Evolutionary conservation across 441 rosid species (phyloP), one percentile per base, ranked within the genome.

Genomic region (Arabidopsis hybrid): DNA sequence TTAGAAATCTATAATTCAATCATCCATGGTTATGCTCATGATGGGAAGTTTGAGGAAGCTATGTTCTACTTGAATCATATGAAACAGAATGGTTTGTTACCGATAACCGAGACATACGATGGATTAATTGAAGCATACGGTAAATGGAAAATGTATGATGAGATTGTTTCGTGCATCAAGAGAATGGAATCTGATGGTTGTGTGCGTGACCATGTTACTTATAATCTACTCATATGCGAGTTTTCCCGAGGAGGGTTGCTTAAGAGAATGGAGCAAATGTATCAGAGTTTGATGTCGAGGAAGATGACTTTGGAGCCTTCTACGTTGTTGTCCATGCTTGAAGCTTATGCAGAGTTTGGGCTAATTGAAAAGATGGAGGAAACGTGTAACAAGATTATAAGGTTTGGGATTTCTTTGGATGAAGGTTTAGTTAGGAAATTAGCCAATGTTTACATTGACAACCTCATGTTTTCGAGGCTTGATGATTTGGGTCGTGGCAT

Each of bases 61-160:
- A 57, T 83, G 32, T 59, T 75, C 16, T 85, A 78, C 65, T 80
- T 88, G 65, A 55, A 79, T 21, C 77, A 85, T 38, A 87, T 90
- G 86, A 87, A 79, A 79, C 82, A 77, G 55, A 76, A 58, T 32
- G 73, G 71, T 69, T 42, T 85, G 65, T 65, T 56, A 38, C 91
- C 85, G 0, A 74, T 80, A 38, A 83, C 82, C 1, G 69, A 78
- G 52, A 90, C 93, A 0, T 92, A 87, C 66, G 79, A 83, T 32
- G 95, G 94, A 1, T 77, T 92, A 56, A 86, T 92, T 76, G 77
- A 70, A 83, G 90, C 87, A 3, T 92, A 85, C 6, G 90, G 92
- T 50, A 84, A 79, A 59, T 76, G 81, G 64, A 78, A 82, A 70
- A 85, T 81, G 91, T 91, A 84, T 60, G 91, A 89, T 80, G 88